phyloP scores from a whole-genome alignment of 169 alveolate genomes.

The Perkinsus olseni region DNA sequence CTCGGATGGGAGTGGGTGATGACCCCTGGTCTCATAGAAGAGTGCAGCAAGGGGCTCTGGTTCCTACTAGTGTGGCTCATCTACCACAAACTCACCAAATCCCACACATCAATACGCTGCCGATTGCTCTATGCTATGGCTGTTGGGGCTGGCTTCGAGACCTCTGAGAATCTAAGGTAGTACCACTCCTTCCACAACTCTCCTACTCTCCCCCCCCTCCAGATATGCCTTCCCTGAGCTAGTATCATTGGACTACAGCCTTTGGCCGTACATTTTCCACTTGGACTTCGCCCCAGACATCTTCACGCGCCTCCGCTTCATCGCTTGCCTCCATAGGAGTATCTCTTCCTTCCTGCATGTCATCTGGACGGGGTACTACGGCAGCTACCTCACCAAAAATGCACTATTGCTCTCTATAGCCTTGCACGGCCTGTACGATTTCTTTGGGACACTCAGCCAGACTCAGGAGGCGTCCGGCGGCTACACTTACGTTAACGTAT shows the following conservation, averaged over 20 bases:
- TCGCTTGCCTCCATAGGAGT: background rate
- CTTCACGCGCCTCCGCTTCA: background rate
- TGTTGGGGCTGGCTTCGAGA: background rate
- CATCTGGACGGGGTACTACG: background rate
- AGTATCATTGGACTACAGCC: background rate
- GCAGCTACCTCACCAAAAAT: background rate
- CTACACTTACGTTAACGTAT: background rate
- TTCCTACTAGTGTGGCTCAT: background rate
- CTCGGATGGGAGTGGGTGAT: background rate
- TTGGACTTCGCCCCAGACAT: background rate
- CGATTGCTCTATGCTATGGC: background rate
- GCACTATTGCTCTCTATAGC: background rate
- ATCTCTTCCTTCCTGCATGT: background rate
- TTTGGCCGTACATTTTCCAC: background rate
- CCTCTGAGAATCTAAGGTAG: background rate
- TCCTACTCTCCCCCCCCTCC: background rate
- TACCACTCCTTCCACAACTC: background rate
- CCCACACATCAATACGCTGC: background rate
- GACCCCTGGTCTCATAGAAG: background rate
- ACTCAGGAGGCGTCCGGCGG: background rate
- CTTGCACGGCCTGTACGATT: background rate
- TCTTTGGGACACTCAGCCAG: background rate
- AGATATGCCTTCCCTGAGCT: background rate
- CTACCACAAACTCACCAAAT: background rate
- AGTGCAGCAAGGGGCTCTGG: background rate